Percentiles rank a stretch among this genome's conserved stretches.
Evolutionary conservation across 768 basidiomycete genomes (phyloP).

Genomic region (Russula abietina): DNA sequence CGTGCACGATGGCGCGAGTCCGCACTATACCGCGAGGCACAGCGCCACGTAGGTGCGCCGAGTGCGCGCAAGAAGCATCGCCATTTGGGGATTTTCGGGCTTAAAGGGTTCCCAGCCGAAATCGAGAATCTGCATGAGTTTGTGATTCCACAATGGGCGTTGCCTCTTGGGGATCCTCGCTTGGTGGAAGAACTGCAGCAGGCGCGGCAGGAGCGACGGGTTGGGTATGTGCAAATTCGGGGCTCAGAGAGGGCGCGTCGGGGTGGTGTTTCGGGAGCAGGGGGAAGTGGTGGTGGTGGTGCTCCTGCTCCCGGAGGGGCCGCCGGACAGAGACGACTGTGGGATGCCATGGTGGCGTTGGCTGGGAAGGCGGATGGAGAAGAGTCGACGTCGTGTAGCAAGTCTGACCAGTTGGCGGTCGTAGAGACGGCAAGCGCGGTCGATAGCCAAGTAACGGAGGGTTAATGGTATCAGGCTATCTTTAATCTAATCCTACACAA

Average conservation of each 20-base stretch:
- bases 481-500: not conserved
- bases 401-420: constrained; percentile 4
- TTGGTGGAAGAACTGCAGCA: not conserved
- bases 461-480: not conserved
- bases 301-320: not conserved
- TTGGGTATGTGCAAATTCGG: not conserved
- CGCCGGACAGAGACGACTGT: not conserved
- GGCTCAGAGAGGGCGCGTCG: not conserved
- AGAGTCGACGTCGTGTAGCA: not conserved
- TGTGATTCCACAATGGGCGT: constrained; percentile 48
- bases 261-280: no score
- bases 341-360: not conserved
- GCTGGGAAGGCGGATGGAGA: not conserved
- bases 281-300: no score
- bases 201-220: not conserved
- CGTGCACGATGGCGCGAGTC: constrained; percentile 15
- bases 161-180: constrained; percentile 13
- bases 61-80: constrained; percentile 46
- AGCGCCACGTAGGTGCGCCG: constrained; percentile 41
- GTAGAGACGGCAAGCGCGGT: constrained; percentile 6
- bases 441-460: constrained; percentile 21
- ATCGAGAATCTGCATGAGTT: constrained; percentile 48
- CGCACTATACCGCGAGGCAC: constrained; percentile 43
- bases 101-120: constrained; percentile 42
- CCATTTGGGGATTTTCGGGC: constrained; percentile 54